Conservation (phyloP, 306 rosid genomes). For the Hippophae gyantsensis region DNA sequence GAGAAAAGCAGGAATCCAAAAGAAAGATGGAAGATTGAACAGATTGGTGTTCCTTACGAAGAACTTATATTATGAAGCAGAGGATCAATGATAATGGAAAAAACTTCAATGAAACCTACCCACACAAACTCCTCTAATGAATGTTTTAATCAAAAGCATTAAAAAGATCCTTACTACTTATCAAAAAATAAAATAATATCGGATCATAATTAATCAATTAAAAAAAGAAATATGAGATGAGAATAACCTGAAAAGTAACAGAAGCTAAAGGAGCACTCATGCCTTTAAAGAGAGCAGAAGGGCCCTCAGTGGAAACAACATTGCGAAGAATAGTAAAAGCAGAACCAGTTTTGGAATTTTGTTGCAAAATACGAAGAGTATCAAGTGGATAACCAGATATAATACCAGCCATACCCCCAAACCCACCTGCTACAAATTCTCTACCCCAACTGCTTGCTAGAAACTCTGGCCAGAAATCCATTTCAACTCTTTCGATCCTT, state of each 20-base stretch:
- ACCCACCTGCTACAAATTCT: slow-evolving; percentile 81
- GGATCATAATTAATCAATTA: slow-evolving; percentile 5
- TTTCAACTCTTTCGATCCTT: slow-evolving; percentile 2
- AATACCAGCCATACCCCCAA: slow-evolving; percentile 62
- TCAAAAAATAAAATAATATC: background rate
- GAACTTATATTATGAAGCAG: too few species aligned
- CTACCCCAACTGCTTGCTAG: slow-evolving; percentile 9
- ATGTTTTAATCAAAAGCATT: too few species aligned
- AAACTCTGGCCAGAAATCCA: slow-evolving; percentile 23
- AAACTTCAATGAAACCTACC: too few species aligned
- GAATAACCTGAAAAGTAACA: slow-evolving; percentile 72
- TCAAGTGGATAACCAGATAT: slow-evolving; percentile 80
- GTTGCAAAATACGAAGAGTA: slow-evolving; percentile 59
- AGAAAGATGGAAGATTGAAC: too few species aligned
- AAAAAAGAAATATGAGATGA: background rate
- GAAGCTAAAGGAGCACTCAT: slow-evolving; percentile 80
- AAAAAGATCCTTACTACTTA: too few species aligned
- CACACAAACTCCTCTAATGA: too few species aligned
- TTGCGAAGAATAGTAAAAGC: slow-evolving; percentile 45
- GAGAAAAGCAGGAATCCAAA: too few species aligned
- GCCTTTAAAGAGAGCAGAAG: slow-evolving; percentile 67
- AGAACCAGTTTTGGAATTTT: slow-evolving; percentile 43
- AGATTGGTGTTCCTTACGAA: too few species aligned
- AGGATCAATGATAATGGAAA: too few species aligned
- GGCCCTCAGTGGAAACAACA: slow-evolving; percentile 48